phyloP scores from a whole-genome alignment of 768 basidiomycete species.

The Leccinellum luteum region DNA sequence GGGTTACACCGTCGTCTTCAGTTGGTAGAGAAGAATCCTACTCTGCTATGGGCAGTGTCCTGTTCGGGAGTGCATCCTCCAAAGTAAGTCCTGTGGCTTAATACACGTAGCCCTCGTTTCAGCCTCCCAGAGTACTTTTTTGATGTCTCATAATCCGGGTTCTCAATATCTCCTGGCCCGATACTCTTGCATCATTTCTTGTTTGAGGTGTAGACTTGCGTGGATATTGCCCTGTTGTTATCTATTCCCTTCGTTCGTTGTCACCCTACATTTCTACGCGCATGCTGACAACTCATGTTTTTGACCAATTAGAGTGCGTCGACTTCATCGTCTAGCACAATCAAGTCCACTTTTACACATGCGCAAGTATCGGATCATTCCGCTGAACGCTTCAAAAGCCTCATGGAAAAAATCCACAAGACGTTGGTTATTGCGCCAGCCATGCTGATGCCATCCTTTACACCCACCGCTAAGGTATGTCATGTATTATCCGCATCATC shows the following conservation, averaged over 20 bases:
- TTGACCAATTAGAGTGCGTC: slow-evolving; percentile 5
- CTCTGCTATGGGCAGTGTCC: slow-evolving; percentile 38
- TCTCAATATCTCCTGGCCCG: too few species aligned
- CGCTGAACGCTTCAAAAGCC: slow-evolving; percentile 43
- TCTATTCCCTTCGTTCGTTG: slow-evolving; percentile 8
- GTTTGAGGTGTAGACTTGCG: not conserved
- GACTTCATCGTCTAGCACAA: not conserved
- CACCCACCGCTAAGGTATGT: slow-evolving; percentile 16
- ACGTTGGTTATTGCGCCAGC: slow-evolving; percentile 59
- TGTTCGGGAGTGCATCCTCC: slow-evolving; percentile 39
- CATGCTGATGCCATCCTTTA: slow-evolving; percentile 33
- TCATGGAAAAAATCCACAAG: slow-evolving; percentile 66
- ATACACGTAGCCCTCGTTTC: slow-evolving; percentile 9
- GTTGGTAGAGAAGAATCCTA: not conserved
- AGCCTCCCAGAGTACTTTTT: not conserved
- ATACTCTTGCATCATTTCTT: not conserved
- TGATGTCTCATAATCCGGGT: not conserved
- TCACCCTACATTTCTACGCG: not conserved
- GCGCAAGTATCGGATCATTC: slow-evolving; percentile 8
- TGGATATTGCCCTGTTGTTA: slow-evolving; percentile 9
- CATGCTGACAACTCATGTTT: slow-evolving; percentile 16
- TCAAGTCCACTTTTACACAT: slow-evolving; percentile 11
- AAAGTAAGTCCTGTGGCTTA: slow-evolving; percentile 14
- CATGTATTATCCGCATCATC: slow-evolving; percentile 1
- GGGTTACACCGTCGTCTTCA: not conserved